Percentiles rank a stretch among this genome's conserved stretches.
Conservation (phyloP, 2,329 filamentous ascomycete genomes). For the Mycosphaerella sp. region DNA sequence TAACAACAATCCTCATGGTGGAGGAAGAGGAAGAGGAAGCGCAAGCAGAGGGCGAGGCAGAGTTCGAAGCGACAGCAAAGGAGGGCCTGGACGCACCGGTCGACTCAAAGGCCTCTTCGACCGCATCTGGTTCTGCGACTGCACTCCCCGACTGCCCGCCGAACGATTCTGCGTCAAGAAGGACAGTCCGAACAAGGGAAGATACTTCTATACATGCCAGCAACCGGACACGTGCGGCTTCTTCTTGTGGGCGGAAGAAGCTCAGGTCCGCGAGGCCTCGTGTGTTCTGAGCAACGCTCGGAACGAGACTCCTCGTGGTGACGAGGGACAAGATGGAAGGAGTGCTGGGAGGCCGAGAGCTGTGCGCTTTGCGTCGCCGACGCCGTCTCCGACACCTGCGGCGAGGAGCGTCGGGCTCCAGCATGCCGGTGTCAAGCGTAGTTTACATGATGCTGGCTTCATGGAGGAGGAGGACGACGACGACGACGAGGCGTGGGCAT, state of each 20-base stretch:
- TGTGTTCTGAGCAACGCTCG: slow-evolving; percentile 45
- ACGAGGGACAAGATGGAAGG: slow-evolving; percentile 27
- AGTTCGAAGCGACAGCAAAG: neutral
- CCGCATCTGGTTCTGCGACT: slow-evolving; percentile 51
- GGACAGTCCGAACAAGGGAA: slow-evolving; percentile 49
- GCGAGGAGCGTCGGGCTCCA: neutral
- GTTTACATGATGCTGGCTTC: slow-evolving; percentile 20
- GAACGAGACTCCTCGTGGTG: slow-evolving; percentile 36
- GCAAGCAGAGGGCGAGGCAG: slow-evolving; percentile 8
- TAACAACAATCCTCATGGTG: slow-evolving; percentile 1
- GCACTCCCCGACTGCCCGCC: slow-evolving; percentile 49
- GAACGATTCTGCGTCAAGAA: slow-evolving; percentile 54
- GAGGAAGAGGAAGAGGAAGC: slow-evolving; percentile 6
- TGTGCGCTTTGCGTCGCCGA: slow-evolving; percentile 3
- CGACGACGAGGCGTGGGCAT: slow-evolving; percentile 32
- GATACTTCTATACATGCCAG: slow-evolving; percentile 52
- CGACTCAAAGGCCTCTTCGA: slow-evolving; percentile 30
- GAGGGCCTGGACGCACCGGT: slow-evolving; percentile 5
- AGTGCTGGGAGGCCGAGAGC: slow-evolving; percentile 20
- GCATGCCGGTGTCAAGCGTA: slow-evolving; percentile 30
- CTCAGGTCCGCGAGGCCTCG: slow-evolving; percentile 43
- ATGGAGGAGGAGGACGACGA: slow-evolving; percentile 20
- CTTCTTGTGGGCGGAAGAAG: slow-evolving; percentile 55
- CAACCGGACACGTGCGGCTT: slow-evolving; percentile 49
- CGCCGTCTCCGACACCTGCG: slow-evolving; percentile 19